Evolutionary conservation across 2,329 filamentous ascomycete species (phyloP).

Genomic region (Colletotrichum gigasporum): DNA sequence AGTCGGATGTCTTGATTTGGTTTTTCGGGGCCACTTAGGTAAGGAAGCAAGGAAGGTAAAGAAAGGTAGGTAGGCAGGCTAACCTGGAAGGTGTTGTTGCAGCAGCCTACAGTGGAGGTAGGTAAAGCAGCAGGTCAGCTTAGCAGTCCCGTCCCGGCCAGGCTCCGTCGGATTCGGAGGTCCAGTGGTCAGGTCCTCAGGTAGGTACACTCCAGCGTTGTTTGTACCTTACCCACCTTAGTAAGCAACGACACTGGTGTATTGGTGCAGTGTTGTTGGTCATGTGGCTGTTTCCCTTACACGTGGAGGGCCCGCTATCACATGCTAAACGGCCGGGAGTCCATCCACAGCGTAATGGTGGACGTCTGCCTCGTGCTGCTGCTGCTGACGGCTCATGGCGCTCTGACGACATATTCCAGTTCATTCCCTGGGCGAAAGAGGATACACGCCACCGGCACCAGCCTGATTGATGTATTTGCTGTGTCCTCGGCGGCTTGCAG

Average conservation of each 20-base stretch:
- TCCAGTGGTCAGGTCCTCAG: neutral
- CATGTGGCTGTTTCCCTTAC: too few species aligned
- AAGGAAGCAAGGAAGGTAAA: neutral
- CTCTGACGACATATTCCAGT: too few species aligned
- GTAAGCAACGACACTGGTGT: too few species aligned
- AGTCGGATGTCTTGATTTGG: constrained; percentile 11
- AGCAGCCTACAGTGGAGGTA: neutral
- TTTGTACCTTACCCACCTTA: neutral
- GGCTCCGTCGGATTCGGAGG: neutral
- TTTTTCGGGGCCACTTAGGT: constrained; percentile 1
- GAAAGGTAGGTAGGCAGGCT: neutral
- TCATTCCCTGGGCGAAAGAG: too few species aligned
- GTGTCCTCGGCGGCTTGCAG: too few species aligned
- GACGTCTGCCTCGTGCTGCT: neutral
- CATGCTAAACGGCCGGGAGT: neutral
- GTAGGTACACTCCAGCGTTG: too few species aligned
- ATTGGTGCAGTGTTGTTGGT: neutral
- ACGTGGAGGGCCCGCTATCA: neutral
- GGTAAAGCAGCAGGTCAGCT: neutral
- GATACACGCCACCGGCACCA: too few species aligned
- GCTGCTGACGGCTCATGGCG: too few species aligned
- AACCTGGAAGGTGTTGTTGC: neutral
- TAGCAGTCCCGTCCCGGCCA: neutral
- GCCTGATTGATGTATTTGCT: too few species aligned
- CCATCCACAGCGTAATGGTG: too few species aligned